Base-by-base conservation (phyloP, 169 alveolate species). In the Babesia bigemina region DNA sequence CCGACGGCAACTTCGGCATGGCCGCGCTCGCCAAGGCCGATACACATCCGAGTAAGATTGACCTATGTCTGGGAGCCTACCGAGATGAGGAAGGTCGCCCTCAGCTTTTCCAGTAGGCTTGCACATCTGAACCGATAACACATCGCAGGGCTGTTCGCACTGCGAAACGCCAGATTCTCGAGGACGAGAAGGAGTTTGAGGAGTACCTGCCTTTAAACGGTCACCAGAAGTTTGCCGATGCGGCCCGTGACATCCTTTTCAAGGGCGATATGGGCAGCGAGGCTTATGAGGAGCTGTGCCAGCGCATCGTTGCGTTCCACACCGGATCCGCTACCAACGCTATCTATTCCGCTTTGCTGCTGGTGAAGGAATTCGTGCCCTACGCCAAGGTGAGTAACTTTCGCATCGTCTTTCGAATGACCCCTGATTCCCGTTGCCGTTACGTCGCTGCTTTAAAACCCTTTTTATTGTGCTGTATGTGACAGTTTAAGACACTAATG, bases 171-270 rank as follows among this genome's bases (percentile, higher is more conserved):
- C 16, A 21, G 33, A 75, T 75, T 52, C 83, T 76, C 17, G 52
- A 49, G 29, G 87, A 83, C 42, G 60, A 47, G 24, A 49, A 45
- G 12, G 79, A 75, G 49, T n/a, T 75, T 42, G 90, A 83, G 59
- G 90, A 83, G 67, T 83, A 83, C 45, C 73, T 83, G 10, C 74
- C 83, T 0, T 56, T 83, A 19, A 12, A n/a, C n/a, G 90, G 90
- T 6, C 67, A 83, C 53, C 58, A 63, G 33, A 49, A 71, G 16
- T 83, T 83, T 26, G 62, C 84, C 13, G 19, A 74, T 10, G 90
- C 19, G 33, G 84, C 90, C 11, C 59, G 86, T 13, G 81, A 73
- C 58, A 4, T 83, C 16, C 57, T 83, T 28, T 83, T 83, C 58
- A 33, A 24, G 47, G 72, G 65, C 13, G 56, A 44, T n/a, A 50